phyloP scores from a whole-genome alignment of 1,284 basidiomycete species.

The Porodaedalea pini region DNA sequence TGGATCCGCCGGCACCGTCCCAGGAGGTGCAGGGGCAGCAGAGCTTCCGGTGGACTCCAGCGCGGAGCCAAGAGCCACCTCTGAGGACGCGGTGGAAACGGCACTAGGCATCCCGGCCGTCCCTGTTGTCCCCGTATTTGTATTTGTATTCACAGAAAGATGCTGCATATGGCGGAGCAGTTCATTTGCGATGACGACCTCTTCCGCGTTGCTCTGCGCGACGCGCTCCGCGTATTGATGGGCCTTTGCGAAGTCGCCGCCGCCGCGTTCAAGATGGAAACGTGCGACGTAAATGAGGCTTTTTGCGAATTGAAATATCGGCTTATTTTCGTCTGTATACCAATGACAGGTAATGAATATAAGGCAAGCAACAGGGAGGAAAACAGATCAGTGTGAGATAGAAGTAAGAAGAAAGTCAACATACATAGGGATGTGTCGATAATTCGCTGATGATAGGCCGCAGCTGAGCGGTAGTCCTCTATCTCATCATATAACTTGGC shows the following conservation, averaged over 20 bases:
- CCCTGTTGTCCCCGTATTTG: not conserved
- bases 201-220: conserved; percentile 72
- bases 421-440: conserved; percentile 71
- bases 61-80: not conserved
- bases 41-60: not conserved
- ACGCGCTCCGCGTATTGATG: conserved; percentile 68
- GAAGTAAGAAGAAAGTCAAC: conserved; percentile 29
- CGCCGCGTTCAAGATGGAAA: conserved; percentile 60
- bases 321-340: conserved; percentile 12
- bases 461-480: conserved; percentile 63
- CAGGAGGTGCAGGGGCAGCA: not conserved
- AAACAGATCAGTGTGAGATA: not conserved
- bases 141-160: not conserved
- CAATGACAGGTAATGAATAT: not conserved
- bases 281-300: conserved; percentile 81
- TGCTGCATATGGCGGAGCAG: conserved; percentile 53
- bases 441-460: conserved; percentile 68
- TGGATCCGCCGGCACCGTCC: not conserved
- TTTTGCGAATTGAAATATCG: conserved; percentile 58
- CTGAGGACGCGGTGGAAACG: too few species aligned
- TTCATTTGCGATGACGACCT: conserved; percentile 62
- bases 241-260: conserved; percentile 60
- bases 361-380: conserved; percentile 5
- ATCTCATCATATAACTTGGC: conserved; percentile 70
- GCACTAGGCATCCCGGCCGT: not conserved